Conservation (phyloP, 2,329 filamentous ascomycete genomes). For the Neopestalotiopsis sp. region DNA sequence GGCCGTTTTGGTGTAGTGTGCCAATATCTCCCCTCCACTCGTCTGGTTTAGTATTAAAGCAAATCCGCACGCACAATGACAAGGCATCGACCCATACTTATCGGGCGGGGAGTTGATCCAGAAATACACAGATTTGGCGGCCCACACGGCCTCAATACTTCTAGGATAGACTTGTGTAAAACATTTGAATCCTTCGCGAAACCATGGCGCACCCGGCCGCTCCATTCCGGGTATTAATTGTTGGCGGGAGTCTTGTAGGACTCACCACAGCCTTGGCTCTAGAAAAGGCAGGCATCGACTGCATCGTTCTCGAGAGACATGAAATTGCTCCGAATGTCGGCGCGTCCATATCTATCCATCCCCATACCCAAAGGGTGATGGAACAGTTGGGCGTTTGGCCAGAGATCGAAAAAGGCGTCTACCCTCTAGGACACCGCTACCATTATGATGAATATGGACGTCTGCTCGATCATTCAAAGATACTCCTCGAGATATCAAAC, state of each 20-base stretch:
- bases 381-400: conserved; percentile 6
- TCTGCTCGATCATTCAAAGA: background rate
- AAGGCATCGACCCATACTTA: no score
- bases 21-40: no score
- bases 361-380: conserved; percentile 6
- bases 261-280: conserved; percentile 1
- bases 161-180: no score
- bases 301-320: background rate
- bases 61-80: no score
- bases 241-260: conserved; percentile 3
- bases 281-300: conserved; percentile 2
- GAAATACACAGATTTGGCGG: no score
- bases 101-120: no score
- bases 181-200: background rate
- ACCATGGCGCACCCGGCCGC: background rate
- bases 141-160: no score
- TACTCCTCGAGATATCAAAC: background rate
- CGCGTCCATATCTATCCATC: background rate
- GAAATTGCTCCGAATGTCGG: background rate
- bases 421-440: background rate
- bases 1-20: no score
- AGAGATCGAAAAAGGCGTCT: background rate
- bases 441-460: background rate
- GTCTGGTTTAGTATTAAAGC: no score
- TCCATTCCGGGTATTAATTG: background rate